Conservation (phyloP, 2,329 filamentous ascomycete species). For the Tolypocladium capitatum region DNA sequence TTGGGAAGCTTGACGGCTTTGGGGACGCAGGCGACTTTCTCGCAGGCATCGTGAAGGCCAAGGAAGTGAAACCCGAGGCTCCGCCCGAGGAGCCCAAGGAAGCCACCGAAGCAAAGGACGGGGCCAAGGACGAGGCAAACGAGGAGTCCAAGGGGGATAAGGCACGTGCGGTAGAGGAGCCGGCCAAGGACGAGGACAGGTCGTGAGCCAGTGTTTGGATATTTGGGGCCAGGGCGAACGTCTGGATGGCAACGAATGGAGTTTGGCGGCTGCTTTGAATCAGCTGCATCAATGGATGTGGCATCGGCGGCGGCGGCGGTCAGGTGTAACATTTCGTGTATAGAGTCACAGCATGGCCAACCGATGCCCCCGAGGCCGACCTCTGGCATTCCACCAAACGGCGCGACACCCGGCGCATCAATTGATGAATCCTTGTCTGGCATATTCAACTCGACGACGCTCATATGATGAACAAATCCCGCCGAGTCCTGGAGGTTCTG, state of each 20-base stretch:
- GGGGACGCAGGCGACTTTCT: slow-evolving; percentile 60
- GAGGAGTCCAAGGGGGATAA: slow-evolving; percentile 5
- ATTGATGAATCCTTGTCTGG: no score
- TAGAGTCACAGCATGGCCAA: not conserved
- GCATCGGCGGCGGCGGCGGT: no score
- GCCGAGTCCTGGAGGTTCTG: no score
- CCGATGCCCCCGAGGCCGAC: not conserved
- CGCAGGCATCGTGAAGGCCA: slow-evolving; percentile 48
- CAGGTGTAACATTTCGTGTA: not conserved
- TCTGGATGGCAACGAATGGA: not conserved
- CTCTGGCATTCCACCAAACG: not conserved
- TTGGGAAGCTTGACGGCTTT: slow-evolving; percentile 69
- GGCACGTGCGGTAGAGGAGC: not conserved
- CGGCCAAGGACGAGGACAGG: not conserved
- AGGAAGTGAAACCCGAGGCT: slow-evolving; percentile 26
- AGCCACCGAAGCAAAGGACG: slow-evolving; percentile 1
- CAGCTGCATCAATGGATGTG: not conserved
- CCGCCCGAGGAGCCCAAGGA: slow-evolving; percentile 6
- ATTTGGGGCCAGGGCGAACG: not conserved
- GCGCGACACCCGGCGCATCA: no score
- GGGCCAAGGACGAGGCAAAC: slow-evolving; percentile 5
- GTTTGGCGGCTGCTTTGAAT: not conserved
- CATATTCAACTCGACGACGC: no score
- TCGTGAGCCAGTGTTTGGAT: not conserved
- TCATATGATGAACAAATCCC: no score